Percentiles rank a stretch among this genome's conserved stretches.
These are phyloP conservation scores for Thamnidium elegans DNA, from an alignment of 192 early-diverging fungal genomes.

Conservation along the genomic window DNA sequence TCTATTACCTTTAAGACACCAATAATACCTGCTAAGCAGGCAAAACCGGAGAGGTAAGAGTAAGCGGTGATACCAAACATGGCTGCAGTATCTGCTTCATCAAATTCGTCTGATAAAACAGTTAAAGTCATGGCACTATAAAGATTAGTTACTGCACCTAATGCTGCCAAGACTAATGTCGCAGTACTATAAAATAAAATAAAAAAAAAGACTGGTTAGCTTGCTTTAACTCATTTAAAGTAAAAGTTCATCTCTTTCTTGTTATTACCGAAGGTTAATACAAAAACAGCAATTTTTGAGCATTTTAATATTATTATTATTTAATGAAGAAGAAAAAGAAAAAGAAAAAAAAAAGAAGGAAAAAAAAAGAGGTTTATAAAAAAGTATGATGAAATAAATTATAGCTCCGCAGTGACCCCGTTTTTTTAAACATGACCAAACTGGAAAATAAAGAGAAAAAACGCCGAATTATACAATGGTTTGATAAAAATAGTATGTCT, in stretches of 20 bases:
- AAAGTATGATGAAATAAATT: too few species aligned
- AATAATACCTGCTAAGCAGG: constrained; percentile 28
- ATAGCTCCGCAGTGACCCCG: too few species aligned
- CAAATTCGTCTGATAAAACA: constrained; percentile 17
- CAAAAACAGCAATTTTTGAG: constrained; percentile 34
- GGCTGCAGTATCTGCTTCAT: constrained; percentile 16
- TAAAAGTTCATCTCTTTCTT: not conserved
- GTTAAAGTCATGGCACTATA: constrained; percentile 26
- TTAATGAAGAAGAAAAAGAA: constrained; percentile 12
- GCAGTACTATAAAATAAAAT: constrained; percentile 25
- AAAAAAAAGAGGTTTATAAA: constrained; percentile 1
- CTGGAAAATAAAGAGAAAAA: too few species aligned
- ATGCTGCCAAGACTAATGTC: constrained; percentile 26
- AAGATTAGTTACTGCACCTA: constrained; percentile 29
- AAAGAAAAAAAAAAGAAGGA: not conserved
- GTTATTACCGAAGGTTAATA: constrained; percentile 29
- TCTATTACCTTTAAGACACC: constrained; percentile 31
- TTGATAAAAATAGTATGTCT: not conserved
- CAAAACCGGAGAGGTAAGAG: constrained; percentile 29
- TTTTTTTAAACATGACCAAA: too few species aligned
- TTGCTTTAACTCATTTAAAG: not conserved
- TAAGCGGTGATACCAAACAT: constrained; percentile 26
- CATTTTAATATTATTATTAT: constrained; percentile 17
- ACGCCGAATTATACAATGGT: too few species aligned
- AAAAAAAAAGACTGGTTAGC: not conserved